Base-by-base conservation (phyloP, 352 stramenopile species). In the Globisporangium alternatum region DNA sequence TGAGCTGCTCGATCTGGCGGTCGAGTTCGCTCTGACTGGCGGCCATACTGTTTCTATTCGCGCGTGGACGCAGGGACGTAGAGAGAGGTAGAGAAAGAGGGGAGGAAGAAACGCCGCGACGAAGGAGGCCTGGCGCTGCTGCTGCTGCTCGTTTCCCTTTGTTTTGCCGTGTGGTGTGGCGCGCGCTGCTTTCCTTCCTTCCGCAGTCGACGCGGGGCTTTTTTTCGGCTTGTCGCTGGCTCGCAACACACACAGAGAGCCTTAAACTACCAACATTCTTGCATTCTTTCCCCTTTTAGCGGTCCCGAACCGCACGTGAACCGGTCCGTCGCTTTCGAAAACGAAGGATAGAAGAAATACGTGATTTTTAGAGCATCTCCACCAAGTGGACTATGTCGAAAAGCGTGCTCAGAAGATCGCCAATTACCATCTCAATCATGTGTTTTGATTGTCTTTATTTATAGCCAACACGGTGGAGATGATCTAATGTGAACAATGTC, bases 1-100 rank as follows among this genome's bases (percentile, higher is more conserved):
- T 92, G 58, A 96, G 84, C 75, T 95, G 84, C 72, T 95, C 85
- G 60, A 96, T 95, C 74, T 96, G 84, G 56, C 79, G 81, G 72
- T 95, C 88, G 64, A 95, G 75, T 49, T 93, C 86, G 69, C 86
- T 93, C 72, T 91, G 83, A 81, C 83, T 93, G 62, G 83, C 75
- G 63, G 80, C 81, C 83, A 92, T 92, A 65, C 52, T 59, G 41
- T 41, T 44, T 5, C 35, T 64, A 21, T 19, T 63, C n/a, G 15
- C 17, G 48, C 3, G 1, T n/a, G 22, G 17, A 19, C 17, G 21
- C 6, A 9, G 22, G n/a, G 21, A 30, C 44, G 44, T 51, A 30
- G n/a, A 53, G 22, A 25, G 47, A 28, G 47, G 6, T 9, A 55
- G 15, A 17, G 21, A 33, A 8, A 56, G 57, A 49, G 25, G 44